Base-by-base conservation (phyloP, 805 yeast genomes). In the Priceomyces haplophilus region DNA sequence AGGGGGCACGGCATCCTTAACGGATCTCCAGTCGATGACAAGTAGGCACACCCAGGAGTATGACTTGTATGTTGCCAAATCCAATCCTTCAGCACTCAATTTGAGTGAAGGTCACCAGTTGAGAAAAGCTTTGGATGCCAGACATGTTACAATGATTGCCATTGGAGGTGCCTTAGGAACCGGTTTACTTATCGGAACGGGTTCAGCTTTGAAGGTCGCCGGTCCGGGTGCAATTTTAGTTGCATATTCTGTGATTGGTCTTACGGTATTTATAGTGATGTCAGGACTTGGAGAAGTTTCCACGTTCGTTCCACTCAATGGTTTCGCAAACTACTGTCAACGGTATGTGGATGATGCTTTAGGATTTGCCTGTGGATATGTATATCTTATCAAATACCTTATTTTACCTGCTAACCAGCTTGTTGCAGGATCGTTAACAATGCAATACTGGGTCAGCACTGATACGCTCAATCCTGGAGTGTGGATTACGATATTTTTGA, bases 121-220 rank as follows among this genome's bases (percentile, higher is more conserved):
- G 50, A 72, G 70, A 44, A 69, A 71, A 46, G 65, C 64, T 40
- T 55, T 73, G 45, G 67, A 73, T 48, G 75, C 85, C 37, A 61
- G 88, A 41, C 88, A 83, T 55, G 72, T 82, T 48, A 73, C 80
- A 43, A 80, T 83, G 85, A 80, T 83, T 56, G 85, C 93, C 49
- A 79, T 87, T 50, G 95, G 93, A 51, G 91, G 93, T 51, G 86
- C 91, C 7, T 64, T 86, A 40, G 93, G 93, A 43, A 85, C 93
- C 1, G 95, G 90, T 56, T 70, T 86, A 43, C 68, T 86, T 50
- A 82, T 86, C 51, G 88, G 90, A 54, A 83, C 90, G 2, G 88
- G 89, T 43, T 65, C 80, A 12, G 82, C 90, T 1, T 69, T 86
- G 42, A 69, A 73, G n/a, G 59, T 72, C 10, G 88, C 87, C 11